Evolutionary conservation across 2,329 filamentous ascomycete genomes (phyloP).

Genomic region (Mollisiaceae sp.): DNA sequence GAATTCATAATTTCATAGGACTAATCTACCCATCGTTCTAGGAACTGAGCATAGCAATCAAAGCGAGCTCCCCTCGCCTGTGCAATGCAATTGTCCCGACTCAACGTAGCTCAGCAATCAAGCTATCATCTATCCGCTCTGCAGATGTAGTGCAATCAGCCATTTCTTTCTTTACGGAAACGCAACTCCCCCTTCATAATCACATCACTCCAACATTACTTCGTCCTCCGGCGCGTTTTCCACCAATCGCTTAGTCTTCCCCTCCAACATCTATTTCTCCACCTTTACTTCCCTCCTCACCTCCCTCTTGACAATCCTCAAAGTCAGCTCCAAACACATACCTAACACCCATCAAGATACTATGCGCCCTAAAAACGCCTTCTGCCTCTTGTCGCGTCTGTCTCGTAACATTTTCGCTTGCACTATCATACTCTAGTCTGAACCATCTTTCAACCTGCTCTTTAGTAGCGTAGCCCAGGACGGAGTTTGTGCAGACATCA

Average conservation of each 20-base stretch:
- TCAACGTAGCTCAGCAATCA: not conserved
- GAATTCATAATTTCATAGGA: not conserved
- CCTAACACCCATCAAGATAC: slow-evolving; percentile 30
- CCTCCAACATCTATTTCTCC: not conserved
- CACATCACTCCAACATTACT: not conserved
- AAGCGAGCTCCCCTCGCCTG: not conserved
- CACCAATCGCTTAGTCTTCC: not conserved
- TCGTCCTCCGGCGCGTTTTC: not conserved
- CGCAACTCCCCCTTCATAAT: not conserved
- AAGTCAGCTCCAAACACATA: slow-evolving; percentile 25
- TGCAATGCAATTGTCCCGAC: not conserved
- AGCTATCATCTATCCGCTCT: slow-evolving; percentile 4
- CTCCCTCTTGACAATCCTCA: not conserved
- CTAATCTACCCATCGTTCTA: slow-evolving; percentile 6
- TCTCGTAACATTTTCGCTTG: slow-evolving; percentile 2
- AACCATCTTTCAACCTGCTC: slow-evolving; percentile 5
- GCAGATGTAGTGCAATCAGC: not conserved
- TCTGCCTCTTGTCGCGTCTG: slow-evolving; percentile 18
- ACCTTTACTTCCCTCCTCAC: not conserved
- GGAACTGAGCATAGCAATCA: not conserved
- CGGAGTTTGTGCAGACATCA: slow-evolving; percentile 12
- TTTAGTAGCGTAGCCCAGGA: slow-evolving; percentile 20
- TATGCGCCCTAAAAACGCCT: slow-evolving; percentile 24
- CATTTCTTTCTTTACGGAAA: not conserved
- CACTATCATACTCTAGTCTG: slow-evolving; percentile 10